These are phyloP conservation scores for Xanthoparmelia taractica DNA, from an alignment of 495 filamentous ascomycete genomes.

Conservation along the genomic window DNA sequence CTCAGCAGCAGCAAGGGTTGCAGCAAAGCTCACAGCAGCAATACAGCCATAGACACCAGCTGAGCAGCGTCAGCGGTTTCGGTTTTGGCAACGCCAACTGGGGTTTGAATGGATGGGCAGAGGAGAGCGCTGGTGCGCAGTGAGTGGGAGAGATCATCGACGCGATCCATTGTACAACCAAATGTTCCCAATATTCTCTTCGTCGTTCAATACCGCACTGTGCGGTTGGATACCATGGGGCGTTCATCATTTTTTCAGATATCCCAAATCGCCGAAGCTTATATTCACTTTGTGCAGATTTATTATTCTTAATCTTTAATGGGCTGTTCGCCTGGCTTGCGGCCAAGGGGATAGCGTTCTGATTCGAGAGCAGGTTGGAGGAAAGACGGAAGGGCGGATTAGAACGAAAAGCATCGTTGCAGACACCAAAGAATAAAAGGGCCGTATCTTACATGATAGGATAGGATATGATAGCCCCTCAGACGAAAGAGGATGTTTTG, in stretches of 20 bases:
- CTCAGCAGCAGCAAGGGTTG: constrained; percentile 29
- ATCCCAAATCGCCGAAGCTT: background rate
- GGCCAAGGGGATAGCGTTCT: background rate
- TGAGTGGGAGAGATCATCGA: constrained; percentile 39
- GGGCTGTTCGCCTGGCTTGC: background rate
- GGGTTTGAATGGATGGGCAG: constrained; percentile 59
- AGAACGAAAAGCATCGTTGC: background rate
- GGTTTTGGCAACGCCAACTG: constrained; percentile 49
- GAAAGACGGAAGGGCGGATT: background rate
- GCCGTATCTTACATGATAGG: background rate
- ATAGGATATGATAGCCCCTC: too few relatives aligned
- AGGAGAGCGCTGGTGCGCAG: constrained; percentile 47
- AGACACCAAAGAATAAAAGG: background rate
- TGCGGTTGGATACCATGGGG: constrained; percentile 10
- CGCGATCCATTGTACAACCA: constrained; percentile 18
- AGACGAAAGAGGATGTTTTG: background rate
- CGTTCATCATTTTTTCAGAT: background rate
- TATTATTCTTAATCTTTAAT: constrained; percentile 14
- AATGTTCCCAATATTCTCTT: constrained; percentile 23
- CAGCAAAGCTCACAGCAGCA: constrained; percentile 31
- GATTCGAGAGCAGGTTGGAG: background rate
- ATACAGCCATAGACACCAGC: constrained; percentile 44
- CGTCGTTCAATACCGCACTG: background rate
- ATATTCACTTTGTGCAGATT: constrained; percentile 11
- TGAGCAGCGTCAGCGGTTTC: constrained; percentile 48